Base-by-base conservation (phyloP, 495 filamentous ascomycete genomes). In the Parachaetomium inaequale region DNA sequence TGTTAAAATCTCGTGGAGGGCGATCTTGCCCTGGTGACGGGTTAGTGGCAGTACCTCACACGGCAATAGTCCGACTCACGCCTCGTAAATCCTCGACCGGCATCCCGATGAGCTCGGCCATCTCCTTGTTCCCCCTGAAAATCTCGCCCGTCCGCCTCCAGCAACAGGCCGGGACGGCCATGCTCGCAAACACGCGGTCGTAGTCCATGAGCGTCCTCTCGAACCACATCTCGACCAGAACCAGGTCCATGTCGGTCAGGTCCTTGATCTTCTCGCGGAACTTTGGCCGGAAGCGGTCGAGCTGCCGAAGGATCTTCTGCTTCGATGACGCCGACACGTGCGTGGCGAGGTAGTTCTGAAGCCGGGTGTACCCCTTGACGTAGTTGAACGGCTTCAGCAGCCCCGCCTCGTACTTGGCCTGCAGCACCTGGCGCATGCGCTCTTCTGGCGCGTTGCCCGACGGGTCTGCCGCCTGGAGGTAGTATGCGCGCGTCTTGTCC, bases 151-250 rank as follows among this genome's bases (percentile, higher is more conserved):
- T 98, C 70, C 94, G 82, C 66, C 95, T 84, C 94, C 94, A 99
- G 71, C 93, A 95, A 74, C 94, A 99, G 36, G 94, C 94, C 4
- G 94, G 94, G 62, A 98, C 93, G 25, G 94, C 93, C 94, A 99
- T 98, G 74, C 91, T 95, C 14, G 94, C 95, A 76, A 99, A 99
- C 11, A 99, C 91, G 42, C 94, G 90, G 72, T 99, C 94, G 67
- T 96, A 97, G 70, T 97, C 94, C 86, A 98, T 91, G 61, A 99
- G 76, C 50, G 86, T 92, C 56, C 87, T 84, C 71, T 99, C 94
- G 68, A 99, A 97, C 93, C 94, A 97, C 89, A 97, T 96, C 72
- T 99, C 94, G 54, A 96, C 93, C 50, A 91, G 82, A 7, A 96
- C 88, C 12, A 99, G 83, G 72, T 98, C 89, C 68, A 96, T 87